Evolutionary conservation across 2,329 filamentous ascomycete species (phyloP), one percentile per base, ranked within the genome.

Genomic region (Microcyclosporella mali): DNA sequence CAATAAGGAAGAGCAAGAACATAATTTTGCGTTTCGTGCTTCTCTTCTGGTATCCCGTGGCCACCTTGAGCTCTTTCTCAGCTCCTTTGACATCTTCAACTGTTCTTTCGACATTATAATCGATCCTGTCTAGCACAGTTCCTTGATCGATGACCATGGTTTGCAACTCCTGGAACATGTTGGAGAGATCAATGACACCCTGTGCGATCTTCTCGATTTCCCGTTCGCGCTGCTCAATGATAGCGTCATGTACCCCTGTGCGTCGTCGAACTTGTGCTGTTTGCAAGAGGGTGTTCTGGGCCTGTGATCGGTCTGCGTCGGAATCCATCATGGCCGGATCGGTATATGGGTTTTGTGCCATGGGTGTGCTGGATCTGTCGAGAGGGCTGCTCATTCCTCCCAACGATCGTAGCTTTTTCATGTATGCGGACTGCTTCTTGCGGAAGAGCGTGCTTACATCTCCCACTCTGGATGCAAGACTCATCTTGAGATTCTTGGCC

Each of bases 131-230:
- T 9, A 74, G 61, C 60, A 74, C 68, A 41, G 65, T 72, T 19
- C 71, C 71, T 51, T 74, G 71, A 48, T 74, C 71, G 33, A 74
- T 74, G 45, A 74, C 88, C 89, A 98, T 97, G 36, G 76, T 83
- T 66, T 98, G 92, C 21, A 98, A 72, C 59, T 98, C 92, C 49
- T 94, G 87, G 71, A 98, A 98, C 38, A 98, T 87, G 63, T 95
- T 92, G 3, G 90, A 87, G 6, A 98, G 73, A 62, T 97, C 90
- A 59, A 98, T 97, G 66, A 98, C 97, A 45, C 92, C 90, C 63
- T 95, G 89, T 2, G 92, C 92, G 51, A 98, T 98, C 56, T 95
- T 89, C 61, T 94, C 94, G 58, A 98, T 98, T 66, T 97, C 92
- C 31, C 85, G 82, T 67, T 98, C 92, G 51, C 92, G 85, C 64